These are phyloP conservation scores for Crithidia expoeki DNA, from an alignment of 208 protist genomes.

Conservation along the genomic window DNA sequence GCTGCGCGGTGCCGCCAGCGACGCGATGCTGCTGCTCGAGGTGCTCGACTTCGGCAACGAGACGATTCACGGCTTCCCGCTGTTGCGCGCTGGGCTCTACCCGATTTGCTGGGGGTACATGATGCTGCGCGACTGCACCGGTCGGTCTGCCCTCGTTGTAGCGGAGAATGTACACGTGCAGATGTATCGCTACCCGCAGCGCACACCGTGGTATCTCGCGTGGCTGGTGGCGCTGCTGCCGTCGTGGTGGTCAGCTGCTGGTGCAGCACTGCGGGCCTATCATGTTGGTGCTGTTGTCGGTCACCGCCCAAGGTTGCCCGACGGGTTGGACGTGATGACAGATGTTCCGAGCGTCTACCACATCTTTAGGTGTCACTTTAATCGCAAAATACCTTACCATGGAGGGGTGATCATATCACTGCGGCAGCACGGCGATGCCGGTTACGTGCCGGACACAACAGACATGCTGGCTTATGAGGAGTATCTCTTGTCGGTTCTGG, in stretches of 20 bases:
- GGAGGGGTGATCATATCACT: slow-evolving; percentile 41
- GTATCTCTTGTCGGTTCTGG: slow-evolving; percentile 59
- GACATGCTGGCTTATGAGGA: slow-evolving; percentile 68
- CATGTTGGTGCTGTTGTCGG: slow-evolving; percentile 7
- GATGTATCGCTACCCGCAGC: slow-evolving; percentile 75
- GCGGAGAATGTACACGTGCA: slow-evolving; percentile 60
- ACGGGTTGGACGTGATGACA: not conserved
- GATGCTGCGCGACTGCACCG: slow-evolving; percentile 63
- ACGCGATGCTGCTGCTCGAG: slow-evolving; percentile 77
- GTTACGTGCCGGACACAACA: slow-evolving; percentile 37
- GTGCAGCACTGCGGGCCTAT: slow-evolving; percentile 27
- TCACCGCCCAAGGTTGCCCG: not conserved
- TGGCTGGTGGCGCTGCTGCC: slow-evolving; percentile 51
- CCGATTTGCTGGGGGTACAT: slow-evolving; percentile 85
- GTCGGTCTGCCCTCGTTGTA: slow-evolving; percentile 32
- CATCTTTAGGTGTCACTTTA: slow-evolving; percentile 47
- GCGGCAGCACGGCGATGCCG: slow-evolving; percentile 16
- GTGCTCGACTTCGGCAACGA: slow-evolving; percentile 78
- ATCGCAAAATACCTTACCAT: slow-evolving; percentile 68
- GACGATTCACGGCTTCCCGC: slow-evolving; percentile 63
- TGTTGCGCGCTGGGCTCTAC: slow-evolving; percentile 52
- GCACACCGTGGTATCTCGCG: slow-evolving; percentile 58
- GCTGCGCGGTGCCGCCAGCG: slow-evolving; percentile 16
- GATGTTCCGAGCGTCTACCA: slow-evolving; percentile 47
- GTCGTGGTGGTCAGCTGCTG: slow-evolving; percentile 31